Percentiles rank a stretch among this genome's conserved stretches.
Evolutionary conservation across 1,284 basidiomycete genomes (phyloP).

Genomic region (Golubevia sp.): DNA sequence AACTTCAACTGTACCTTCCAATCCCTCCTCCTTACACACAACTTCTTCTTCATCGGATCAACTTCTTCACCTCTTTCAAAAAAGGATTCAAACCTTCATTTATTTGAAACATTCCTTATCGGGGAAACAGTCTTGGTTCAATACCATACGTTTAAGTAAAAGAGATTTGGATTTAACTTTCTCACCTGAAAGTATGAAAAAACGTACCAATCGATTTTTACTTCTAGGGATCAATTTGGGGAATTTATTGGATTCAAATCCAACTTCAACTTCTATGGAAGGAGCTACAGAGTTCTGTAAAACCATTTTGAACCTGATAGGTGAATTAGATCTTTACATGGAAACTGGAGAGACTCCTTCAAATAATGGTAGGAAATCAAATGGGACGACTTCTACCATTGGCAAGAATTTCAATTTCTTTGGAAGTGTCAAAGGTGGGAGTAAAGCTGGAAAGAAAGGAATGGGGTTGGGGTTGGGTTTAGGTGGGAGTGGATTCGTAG

Average conservation of each 20-base stretch:
- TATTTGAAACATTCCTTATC: constrained; percentile 27
- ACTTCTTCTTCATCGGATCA: constrained; percentile 5
- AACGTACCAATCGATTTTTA: constrained; percentile 17
- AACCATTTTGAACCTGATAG: constrained; percentile 24
- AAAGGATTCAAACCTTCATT: constrained; percentile 23
- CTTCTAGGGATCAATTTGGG: constrained; percentile 34
- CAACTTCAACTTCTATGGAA: neutral
- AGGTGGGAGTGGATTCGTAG: neutral
- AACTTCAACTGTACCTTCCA: neutral
- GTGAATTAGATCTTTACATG: constrained; percentile 26
- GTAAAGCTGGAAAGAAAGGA: neutral
- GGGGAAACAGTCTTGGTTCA: constrained; percentile 25
- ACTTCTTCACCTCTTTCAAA: constrained; percentile 23
- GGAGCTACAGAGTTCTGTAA: constrained; percentile 19
- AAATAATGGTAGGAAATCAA: neutral
- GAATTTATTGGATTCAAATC: constrained; percentile 24
- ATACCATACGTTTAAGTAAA: constrained; percentile 18
- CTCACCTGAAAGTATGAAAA: constrained; percentile 33
- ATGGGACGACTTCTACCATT: neutral
- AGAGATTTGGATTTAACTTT: constrained; percentile 21
- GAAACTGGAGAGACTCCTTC: constrained; percentile 5
- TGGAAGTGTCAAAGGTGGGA: neutral
- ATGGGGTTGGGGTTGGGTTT: neutral
- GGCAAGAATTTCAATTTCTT: neutral
- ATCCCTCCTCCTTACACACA: constrained; percentile 1